Evolutionary conservation across 441 rosid genomes (phyloP), one percentile per base, ranked within the genome.

Genomic region (Euphorbia neoarborescens): DNA sequence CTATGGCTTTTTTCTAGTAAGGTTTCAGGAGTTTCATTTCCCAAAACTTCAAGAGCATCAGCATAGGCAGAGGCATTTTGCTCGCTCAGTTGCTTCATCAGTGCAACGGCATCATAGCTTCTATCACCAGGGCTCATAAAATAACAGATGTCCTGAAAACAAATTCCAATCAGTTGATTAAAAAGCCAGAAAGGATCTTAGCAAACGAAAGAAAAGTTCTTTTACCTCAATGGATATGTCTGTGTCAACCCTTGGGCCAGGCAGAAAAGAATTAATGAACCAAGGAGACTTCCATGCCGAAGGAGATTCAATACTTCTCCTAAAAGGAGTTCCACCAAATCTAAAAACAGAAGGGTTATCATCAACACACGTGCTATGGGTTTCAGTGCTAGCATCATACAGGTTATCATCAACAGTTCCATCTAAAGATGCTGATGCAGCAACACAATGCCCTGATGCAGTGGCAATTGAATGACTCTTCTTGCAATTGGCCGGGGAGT

Each of bases 211-310:
- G 0, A 12, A 44, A 70, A 1, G 5, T 8, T 42, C 46, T 59
- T 24, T 28, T 86, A 92, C 99, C 96, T 94, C 99, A 34, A 92
- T 84, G 24, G 97, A 86, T 79, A 94, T 83, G 1, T 94, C 96
- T 62, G 97, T 91, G 74, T 88, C 87, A 76, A 90, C 74, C 75
- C 92, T 85, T 70, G 96, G 89, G 60, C 98, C 96, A 12, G 92
- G 90, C 50, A 90, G 71, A 72, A 95, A 85, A 50, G 97, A 84
- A 82, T 92, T 90, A 11, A 92, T 65, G 74, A 89, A 95, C 93
- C 96, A 88, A 50, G 99, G 99, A 20, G 99, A 95, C 75, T 90
- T 95, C 99, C 98, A 95, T 53, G 95, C 99, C 34, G 97, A 92
- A 68, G 98, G 99, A 50, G 99, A 95, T 78, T 95, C 98, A 14